These are phyloP conservation scores for Rhodotorula kratochvilovae DNA, from an alignment of 768 basidiomycete species.

Conservation along the genomic window DNA sequence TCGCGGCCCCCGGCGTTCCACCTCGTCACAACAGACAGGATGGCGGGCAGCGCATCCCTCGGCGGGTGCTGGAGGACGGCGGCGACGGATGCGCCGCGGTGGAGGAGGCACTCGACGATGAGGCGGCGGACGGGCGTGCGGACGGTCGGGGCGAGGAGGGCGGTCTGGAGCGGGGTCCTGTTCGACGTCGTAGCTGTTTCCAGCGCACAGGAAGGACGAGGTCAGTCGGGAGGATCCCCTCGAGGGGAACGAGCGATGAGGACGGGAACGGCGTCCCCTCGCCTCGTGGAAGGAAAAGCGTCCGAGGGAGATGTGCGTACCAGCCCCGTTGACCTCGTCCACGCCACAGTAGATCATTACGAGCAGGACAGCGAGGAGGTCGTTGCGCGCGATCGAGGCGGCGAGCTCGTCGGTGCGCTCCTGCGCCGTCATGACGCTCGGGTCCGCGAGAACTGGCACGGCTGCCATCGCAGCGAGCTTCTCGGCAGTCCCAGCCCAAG, in stretches of 20 bases:
- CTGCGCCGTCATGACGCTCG: neutral
- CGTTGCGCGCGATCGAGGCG: neutral
- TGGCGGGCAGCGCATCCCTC: neutral
- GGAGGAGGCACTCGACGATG: neutral
- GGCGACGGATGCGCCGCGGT: neutral
- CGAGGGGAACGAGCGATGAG: neutral
- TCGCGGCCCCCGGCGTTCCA: neutral
- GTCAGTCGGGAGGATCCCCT: neutral
- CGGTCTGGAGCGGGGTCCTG: neutral
- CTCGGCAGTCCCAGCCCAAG: no score
- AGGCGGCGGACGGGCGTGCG: neutral
- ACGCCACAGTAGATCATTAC: neutral
- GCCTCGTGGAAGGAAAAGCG: no score
- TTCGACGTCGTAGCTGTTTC: neutral
- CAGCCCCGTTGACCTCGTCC: neutral
- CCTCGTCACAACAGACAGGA: neutral
- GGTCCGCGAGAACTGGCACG: neutral
- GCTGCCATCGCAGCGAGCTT: neutral
- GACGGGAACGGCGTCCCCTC: neutral
- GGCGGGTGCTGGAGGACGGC: neutral
- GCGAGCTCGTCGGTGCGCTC: neutral
- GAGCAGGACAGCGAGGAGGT: neutral
- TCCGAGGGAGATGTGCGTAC: neutral
- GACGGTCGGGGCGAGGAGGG: neutral
- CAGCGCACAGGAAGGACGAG: no score